phyloP scores from a whole-genome alignment of 371 early-diverging fungal species.

The Blastocladiella emersonii region DNA sequence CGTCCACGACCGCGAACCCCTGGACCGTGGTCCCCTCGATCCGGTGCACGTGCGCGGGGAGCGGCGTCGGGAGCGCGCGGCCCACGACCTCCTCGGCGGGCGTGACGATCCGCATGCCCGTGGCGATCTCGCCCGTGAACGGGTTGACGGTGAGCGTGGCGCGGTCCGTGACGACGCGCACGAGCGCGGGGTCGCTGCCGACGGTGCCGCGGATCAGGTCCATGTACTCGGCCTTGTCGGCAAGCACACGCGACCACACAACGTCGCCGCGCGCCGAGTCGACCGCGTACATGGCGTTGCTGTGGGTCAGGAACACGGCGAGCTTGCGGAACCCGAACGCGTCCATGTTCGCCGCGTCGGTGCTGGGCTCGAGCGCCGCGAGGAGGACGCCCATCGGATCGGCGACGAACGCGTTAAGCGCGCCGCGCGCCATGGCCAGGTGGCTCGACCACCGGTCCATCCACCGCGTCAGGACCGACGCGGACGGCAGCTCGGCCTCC shows the following conservation, averaged over 20 bases:
- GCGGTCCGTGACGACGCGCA: not conserved
- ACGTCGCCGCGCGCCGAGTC: not conserved
- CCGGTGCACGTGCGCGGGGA: constrained; percentile 12
- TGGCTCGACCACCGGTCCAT: not conserved
- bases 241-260: not conserved
- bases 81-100: not conserved
- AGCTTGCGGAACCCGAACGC: not conserved
- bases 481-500: constrained; percentile 52
- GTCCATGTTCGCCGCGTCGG: not conserved
- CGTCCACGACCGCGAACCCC: constrained; percentile 41
- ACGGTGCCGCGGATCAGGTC: not conserved
- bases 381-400: no score
- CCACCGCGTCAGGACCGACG: constrained; percentile 5
- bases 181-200: not conserved
- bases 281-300: not conserved
- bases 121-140: not conserved
- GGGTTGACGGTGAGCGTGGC: not conserved
- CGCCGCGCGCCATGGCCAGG: not conserved
- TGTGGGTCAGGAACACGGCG: not conserved
- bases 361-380: no score
- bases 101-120: not conserved
- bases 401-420: no score
- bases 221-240: not conserved
- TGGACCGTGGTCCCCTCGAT: constrained; percentile 37
- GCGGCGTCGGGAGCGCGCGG: constrained; percentile 11